Evolutionary conservation across 1,284 basidiomycete genomes (phyloP), one percentile per base, ranked within the genome.

Genomic region (Hypsizygus ulmarius): DNA sequence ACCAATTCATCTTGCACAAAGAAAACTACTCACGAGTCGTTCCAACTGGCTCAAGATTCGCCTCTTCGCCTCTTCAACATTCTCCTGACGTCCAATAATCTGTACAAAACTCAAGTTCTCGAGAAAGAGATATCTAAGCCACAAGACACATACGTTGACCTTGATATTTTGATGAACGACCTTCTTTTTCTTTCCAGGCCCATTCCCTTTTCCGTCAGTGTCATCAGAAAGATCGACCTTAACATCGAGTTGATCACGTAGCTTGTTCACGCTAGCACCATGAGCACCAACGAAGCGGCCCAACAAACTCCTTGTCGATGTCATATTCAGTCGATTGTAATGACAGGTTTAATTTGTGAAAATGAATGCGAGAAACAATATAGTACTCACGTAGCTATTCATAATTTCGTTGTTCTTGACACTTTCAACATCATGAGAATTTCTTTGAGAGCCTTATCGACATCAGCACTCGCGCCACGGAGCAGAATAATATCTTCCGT

Each of bases 371-470:
- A 30, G n/a, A 27, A 39, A 44, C 32, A 43, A 45, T 48, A 29
- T 3, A 34, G 25, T 8, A 73, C 85, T 60, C 57, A 90, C 90
- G 66, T 87, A 86, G 65, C 93, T 92, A 70, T 88, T 96, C 64
- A 89, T 80, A 58, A 97, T 94, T 65, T 90, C 87, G 64, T 98
- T 92, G 61, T 96, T 92, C 77, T 96, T 92, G 50, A 95, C 96
- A 60, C 96, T 84, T 64, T 94, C 88, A 39, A 96, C 91, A 57
- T 90, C 63, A 79, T 77, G 50, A 79, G 74, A 60, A 99, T 92
- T 64, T 92, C 89, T 63, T 82, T 81, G 59, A 88, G 82, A 39
- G 92, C 93, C 29, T 90, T 84, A 63, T 92, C 88, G 49, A 98
- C 96, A 62, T 98, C 96, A 25, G 75, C 67, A 55, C 82, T 83